These are phyloP conservation scores for Sporothrix brunneoviolacea DNA, from an alignment of 2,329 filamentous ascomycete genomes.

Conservation along the genomic window DNA sequence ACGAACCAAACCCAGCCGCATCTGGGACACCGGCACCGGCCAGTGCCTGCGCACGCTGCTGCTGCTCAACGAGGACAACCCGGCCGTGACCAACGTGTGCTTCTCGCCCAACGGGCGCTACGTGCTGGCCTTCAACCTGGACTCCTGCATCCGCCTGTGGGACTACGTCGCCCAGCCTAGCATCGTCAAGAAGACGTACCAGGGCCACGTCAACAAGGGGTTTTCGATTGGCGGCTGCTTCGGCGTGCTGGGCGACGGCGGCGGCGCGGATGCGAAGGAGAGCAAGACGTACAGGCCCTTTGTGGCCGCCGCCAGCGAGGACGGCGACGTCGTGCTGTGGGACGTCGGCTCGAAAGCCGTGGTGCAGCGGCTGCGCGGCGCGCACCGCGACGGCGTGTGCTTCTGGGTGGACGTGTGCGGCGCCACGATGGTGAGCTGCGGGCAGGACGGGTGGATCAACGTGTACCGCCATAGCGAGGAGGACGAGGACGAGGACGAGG, in stretches of 20 bases:
- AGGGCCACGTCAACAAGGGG: slow-evolving; percentile 77
- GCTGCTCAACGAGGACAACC: slow-evolving; percentile 94
- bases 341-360: slow-evolving; percentile 81
- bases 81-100: slow-evolving; percentile 77
- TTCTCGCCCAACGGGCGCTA: slow-evolving; percentile 94
- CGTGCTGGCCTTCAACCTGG: slow-evolving; percentile 84
- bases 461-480: slow-evolving; percentile 35
- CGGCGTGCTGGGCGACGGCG: slow-evolving; percentile 42
- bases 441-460: slow-evolving; percentile 47
- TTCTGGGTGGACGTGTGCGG: slow-evolving; percentile 59
- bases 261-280: slow-evolving; percentile 11
- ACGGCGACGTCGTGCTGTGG: slow-evolving; percentile 81
- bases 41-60: slow-evolving; percentile 93
- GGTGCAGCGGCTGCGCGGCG: slow-evolving; percentile 57
- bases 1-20: slow-evolving; percentile 46
- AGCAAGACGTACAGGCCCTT: slow-evolving; percentile 40
- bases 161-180: slow-evolving; percentile 74
- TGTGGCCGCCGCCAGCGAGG: slow-evolving; percentile 78
- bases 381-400: slow-evolving; percentile 50
- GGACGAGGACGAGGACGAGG: not conserved
- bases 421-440: slow-evolving; percentile 50
- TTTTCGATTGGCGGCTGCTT: slow-evolving; percentile 85
- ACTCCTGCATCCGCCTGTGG: slow-evolving; percentile 87
- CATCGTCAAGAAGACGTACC: slow-evolving; percentile 91
- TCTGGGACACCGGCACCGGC: slow-evolving; percentile 93